Conservation (phyloP, 163 green algal species). For the Scenedesmus sp. region DNA sequence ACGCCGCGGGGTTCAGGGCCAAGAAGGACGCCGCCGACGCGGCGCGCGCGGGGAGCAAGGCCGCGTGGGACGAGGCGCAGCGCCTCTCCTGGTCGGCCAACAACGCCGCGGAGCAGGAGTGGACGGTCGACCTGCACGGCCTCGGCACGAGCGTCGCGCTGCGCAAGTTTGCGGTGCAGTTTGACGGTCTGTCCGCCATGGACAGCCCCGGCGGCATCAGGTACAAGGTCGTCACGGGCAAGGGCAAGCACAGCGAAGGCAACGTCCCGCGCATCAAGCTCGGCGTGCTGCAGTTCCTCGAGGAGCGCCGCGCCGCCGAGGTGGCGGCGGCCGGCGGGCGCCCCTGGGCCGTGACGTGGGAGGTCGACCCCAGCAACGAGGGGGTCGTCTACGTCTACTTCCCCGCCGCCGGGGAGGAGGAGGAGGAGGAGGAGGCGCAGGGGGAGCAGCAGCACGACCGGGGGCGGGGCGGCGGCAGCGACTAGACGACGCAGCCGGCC, state of each 20-base stretch:
- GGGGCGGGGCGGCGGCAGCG: too few relatives aligned
- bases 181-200: background rate
- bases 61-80: conserved; percentile 4
- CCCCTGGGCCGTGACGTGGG: conserved; percentile 4
- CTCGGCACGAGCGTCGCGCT: background rate
- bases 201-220: conserved; percentile 16
- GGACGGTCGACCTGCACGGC: conserved; percentile 40
- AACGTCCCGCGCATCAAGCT: conserved; percentile 29
- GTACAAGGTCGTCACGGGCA: conserved; percentile 26
- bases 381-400: conserved; percentile 23
- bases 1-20: background rate
- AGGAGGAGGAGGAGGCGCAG: background rate
- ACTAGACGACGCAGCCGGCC: too few relatives aligned
- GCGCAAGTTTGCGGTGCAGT: conserved; percentile 4
- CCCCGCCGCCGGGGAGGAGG: background rate
- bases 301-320: background rate
- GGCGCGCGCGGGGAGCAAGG: background rate
- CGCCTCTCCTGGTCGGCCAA: conserved; percentile 2
- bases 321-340: background rate
- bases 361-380: conserved; percentile 33
- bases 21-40: conserved; percentile 19
- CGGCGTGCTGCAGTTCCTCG: conserved; percentile 7
- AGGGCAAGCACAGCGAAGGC: conserved; percentile 38
- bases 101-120: background rate
- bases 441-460: too few relatives aligned